Evolutionary conservation across 108 stramenopile genomes (phyloP).

Genomic region (Skeletonema costatum): DNA sequence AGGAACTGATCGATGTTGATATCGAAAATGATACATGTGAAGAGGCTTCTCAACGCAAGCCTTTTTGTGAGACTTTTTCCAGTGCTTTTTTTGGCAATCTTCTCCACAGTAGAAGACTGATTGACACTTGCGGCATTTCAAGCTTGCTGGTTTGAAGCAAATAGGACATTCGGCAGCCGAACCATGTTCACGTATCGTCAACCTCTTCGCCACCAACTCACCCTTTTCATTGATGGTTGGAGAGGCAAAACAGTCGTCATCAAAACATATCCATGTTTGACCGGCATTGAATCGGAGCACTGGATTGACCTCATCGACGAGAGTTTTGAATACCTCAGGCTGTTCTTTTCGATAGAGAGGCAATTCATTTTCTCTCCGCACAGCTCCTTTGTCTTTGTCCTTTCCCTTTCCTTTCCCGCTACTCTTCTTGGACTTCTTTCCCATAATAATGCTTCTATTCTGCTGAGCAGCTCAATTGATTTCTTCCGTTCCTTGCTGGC

Average conservation of each 20-base stretch:
- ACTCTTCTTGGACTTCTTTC: not conserved
- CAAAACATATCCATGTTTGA: conserved; percentile 9
- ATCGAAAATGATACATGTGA: conserved; percentile 11
- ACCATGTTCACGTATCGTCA: conserved; percentile 15
- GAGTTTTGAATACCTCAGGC: not conserved
- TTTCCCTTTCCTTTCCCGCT: not conserved
- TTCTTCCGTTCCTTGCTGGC: too few species aligned
- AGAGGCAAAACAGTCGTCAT: not conserved
- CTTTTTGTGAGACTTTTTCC: conserved; percentile 15
- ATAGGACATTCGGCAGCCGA: conserved; percentile 16
- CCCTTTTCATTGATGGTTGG: not conserved
- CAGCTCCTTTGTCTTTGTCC: not conserved
- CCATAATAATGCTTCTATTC: not conserved
- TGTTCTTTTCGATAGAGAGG: not conserved
- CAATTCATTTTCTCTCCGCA: not conserved
- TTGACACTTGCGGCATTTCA: conserved; percentile 4
- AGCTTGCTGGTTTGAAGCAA: not conserved
- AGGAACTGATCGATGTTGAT: conserved; percentile 13
- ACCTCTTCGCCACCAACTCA: not conserved
- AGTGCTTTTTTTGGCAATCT: conserved; percentile 10
- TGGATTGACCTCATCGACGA: conserved; percentile 18
- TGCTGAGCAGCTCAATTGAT: too few species aligned
- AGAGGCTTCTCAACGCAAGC: conserved; percentile 12
- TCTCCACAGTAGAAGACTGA: conserved; percentile 19
- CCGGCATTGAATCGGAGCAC: conserved; percentile 2